Percentiles rank a stretch among this genome's conserved stretches.
phyloP scores from a whole-genome alignment of 352 stramenopile species.

The Phytopythium chamaehyphon region DNA sequence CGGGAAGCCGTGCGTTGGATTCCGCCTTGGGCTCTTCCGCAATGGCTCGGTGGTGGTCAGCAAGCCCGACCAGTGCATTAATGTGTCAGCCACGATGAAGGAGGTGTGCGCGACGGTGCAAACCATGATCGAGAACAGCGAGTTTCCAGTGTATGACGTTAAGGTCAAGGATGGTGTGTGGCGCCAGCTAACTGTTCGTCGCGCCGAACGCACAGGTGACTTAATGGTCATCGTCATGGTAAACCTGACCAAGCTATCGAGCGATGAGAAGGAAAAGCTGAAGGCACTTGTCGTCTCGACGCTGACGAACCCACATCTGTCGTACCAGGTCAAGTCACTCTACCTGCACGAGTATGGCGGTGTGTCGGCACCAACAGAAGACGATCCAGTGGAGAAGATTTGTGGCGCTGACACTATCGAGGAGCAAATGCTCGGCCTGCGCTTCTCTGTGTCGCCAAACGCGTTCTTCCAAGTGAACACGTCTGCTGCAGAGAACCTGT shows the following conservation, averaged over 20 bases:
- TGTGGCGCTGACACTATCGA: conserved; percentile 71
- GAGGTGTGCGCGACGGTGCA: conserved; percentile 67
- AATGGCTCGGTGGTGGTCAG: conserved; percentile 70
- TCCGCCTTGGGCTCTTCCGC: conserved; percentile 82
- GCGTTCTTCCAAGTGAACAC: conserved; percentile 98
- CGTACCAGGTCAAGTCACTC: conserved; percentile 80
- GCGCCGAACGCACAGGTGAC: conserved; percentile 58
- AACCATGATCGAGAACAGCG: conserved; percentile 43
- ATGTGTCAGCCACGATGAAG: conserved; percentile 83
- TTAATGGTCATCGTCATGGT: conserved; percentile 82
- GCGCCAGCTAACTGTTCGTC: conserved; percentile 71
- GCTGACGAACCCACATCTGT: conserved; percentile 32
- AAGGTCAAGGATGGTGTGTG: conserved; percentile 68
- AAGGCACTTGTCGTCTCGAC: conserved; percentile 38
- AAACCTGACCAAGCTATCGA: conserved; percentile 38
- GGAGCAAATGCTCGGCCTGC: conserved; percentile 83
- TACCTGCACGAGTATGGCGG: conserved; percentile 93
- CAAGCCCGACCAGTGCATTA: conserved; percentile 64
- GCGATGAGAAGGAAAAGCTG: conserved; percentile 30
- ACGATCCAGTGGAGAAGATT: conserved; percentile 84
- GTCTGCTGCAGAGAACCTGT: conserved; percentile 92
- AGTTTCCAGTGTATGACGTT: conserved; percentile 70
- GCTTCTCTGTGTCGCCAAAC: conserved; percentile 88
- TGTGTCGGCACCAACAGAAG: conserved; percentile 82
- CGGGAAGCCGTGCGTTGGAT: conserved; percentile 79